Evolutionary conservation across 129 eudicot genomes (phyloP).

Genomic region (Centella asiatica): DNA sequence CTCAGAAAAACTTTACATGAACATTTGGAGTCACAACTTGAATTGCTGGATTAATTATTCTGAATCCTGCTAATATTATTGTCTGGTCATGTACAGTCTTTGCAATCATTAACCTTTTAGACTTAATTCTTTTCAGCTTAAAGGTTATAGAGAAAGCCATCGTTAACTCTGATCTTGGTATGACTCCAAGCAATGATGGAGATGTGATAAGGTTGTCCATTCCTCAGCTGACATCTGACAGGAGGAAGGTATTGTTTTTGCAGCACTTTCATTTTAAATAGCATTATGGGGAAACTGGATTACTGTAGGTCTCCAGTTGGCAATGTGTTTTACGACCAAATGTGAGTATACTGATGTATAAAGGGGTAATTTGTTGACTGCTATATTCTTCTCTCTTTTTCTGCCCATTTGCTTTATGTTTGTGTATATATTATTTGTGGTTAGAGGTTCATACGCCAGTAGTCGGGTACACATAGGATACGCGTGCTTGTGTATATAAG

Average conservation of each 20-base stretch:
- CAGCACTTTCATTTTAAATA: background rate
- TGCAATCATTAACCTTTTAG: background rate
- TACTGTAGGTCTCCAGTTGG: background rate
- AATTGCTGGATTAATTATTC: background rate
- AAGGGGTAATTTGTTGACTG: background rate
- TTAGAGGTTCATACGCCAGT: background rate
- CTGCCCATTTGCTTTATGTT: background rate
- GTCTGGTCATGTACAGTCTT: background rate
- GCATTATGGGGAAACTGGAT: background rate
- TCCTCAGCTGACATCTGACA: conserved; percentile 85
- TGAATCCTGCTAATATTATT: background rate
- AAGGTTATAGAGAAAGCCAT: conserved; percentile 96
- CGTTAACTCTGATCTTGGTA: conserved; percentile 68
- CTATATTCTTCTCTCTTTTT: background rate
- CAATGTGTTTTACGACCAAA: background rate
- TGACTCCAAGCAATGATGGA: conserved; percentile 82
- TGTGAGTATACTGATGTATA: background rate
- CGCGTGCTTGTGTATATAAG: background rate
- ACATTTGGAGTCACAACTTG: background rate
- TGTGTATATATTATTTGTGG: background rate
- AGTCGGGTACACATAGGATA: background rate
- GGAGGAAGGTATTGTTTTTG: conserved; percentile 65
- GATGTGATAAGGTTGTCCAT: conserved; percentile 78
- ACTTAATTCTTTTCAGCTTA: conserved; percentile 42
- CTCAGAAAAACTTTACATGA: background rate